These are phyloP conservation scores for Fusarium falciforme DNA, from an alignment of 2,329 filamentous ascomycete genomes.

Conservation along the genomic window DNA sequence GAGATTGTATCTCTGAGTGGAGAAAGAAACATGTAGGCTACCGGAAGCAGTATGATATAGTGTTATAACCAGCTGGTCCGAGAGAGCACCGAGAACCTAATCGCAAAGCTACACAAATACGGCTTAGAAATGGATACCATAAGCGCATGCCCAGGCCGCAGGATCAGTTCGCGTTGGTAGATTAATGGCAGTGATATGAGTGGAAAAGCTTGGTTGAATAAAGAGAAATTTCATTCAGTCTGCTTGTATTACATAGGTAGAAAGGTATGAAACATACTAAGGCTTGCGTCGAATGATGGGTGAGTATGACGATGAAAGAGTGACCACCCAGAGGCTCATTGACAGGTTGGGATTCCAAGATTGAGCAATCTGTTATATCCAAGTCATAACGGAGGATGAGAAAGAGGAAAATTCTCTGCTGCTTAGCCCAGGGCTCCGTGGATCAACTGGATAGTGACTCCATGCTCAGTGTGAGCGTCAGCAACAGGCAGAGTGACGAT, in stretches of 20 bases:
- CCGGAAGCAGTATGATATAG: background rate
- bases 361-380: background rate
- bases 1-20: background rate
- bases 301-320: background rate
- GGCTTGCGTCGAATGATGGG: background rate
- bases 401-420: background rate
- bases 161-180: background rate
- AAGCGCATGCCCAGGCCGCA: too few species aligned
- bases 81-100: background rate
- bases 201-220: background rate
- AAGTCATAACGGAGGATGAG: background rate
- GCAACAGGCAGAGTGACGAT: constrained; percentile 21
- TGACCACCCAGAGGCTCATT: background rate
- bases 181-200: background rate
- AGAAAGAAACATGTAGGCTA: background rate
- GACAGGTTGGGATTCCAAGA: background rate
- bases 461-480: constrained; percentile 19
- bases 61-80: background rate
- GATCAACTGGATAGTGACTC: constrained; percentile 11
- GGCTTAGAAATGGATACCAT: background rate
- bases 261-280: background rate
- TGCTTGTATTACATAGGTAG: background rate
- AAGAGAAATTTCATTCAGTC: background rate
- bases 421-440: background rate
- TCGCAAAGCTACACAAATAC: background rate